These are phyloP conservation scores for Wickerhamiella galacta DNA, from an alignment of 805 yeast genomes.

Conservation along the genomic window DNA sequence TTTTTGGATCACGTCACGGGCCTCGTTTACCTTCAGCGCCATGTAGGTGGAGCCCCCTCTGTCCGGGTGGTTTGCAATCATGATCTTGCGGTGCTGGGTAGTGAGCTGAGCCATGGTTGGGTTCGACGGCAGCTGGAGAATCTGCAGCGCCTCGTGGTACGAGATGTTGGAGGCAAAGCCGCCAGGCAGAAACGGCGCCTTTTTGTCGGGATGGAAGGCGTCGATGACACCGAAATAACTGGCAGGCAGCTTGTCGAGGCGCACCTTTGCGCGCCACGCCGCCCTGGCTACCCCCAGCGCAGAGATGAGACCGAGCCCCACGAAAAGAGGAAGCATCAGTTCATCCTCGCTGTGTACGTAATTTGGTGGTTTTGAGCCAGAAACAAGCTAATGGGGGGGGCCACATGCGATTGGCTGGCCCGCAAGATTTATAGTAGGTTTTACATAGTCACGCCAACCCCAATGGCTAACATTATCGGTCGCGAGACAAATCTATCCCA, in stretches of 20 bases:
- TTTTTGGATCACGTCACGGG: background rate
- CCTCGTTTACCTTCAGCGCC: constrained; percentile 80
- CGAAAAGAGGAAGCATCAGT: constrained; percentile 16
- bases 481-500: too few species aligned
- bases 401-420: too few species aligned
- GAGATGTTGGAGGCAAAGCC: constrained; percentile 29
- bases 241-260: constrained; percentile 18
- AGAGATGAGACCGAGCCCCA: constrained; percentile 17
- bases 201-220: constrained; percentile 1
- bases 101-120: constrained; percentile 39
- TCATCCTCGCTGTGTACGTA: background rate
- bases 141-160: constrained; percentile 35
- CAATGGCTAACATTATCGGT: too few species aligned
- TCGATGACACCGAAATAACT: constrained; percentile 16
- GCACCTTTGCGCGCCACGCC: constrained; percentile 18
- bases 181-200: constrained; percentile 17
- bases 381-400: too few species aligned
- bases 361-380: too few species aligned
- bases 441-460: too few species aligned
- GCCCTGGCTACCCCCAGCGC: constrained; percentile 20
- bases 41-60: constrained; percentile 81
- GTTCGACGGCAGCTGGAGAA: constrained; percentile 26
- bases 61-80: constrained; percentile 88
- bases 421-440: too few species aligned
- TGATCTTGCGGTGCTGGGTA: constrained; percentile 61